Evolutionary conservation across 1,284 basidiomycete species (phyloP).

Genomic region (Paramarasmius palmivorus): DNA sequence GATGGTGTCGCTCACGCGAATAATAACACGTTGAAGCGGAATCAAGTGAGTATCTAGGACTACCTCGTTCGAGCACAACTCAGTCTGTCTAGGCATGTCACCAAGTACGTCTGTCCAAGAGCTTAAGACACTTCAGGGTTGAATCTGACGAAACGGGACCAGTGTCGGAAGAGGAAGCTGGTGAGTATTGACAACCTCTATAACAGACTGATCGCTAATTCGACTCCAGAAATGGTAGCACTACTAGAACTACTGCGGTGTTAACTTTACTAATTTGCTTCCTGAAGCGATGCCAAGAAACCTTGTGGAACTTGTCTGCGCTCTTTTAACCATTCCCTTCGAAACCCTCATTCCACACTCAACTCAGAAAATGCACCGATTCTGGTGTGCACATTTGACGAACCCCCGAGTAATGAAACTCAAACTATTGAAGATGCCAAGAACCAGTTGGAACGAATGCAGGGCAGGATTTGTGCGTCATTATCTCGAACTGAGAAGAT

Average conservation of each 20-base stretch:
- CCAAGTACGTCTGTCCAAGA: slow-evolving; percentile 34
- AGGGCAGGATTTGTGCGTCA: slow-evolving; percentile 63
- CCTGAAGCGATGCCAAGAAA: slow-evolving; percentile 61
- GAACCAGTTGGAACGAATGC: slow-evolving; percentile 60
- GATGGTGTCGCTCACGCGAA: too few species aligned
- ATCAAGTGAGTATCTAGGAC: too few species aligned
- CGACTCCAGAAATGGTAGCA: slow-evolving; percentile 64
- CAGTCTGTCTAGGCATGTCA: slow-evolving; percentile 49
- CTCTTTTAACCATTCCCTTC: slow-evolving; percentile 60
- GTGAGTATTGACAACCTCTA: slow-evolving; percentile 32
- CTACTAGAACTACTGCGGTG: too few species aligned
- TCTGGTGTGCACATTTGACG: slow-evolving; percentile 72
- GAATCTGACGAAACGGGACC: slow-evolving; percentile 17
- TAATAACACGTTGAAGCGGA: too few species aligned
- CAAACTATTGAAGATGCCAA: slow-evolving; percentile 47
- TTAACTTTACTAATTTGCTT: not conserved
- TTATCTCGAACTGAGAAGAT: slow-evolving; percentile 4
- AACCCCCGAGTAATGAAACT: slow-evolving; percentile 36
- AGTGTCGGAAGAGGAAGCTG: slow-evolving; percentile 73
- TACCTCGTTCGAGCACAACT: too few species aligned
- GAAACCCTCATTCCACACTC: slow-evolving; percentile 49
- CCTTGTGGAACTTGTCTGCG: slow-evolving; percentile 70
- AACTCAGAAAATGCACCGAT: slow-evolving; percentile 49
- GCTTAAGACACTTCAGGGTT: not conserved
- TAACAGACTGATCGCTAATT: slow-evolving; percentile 13